Conservation (phyloP, 2,329 filamentous ascomycete species). For the Paramyrothecium roridum region DNA sequence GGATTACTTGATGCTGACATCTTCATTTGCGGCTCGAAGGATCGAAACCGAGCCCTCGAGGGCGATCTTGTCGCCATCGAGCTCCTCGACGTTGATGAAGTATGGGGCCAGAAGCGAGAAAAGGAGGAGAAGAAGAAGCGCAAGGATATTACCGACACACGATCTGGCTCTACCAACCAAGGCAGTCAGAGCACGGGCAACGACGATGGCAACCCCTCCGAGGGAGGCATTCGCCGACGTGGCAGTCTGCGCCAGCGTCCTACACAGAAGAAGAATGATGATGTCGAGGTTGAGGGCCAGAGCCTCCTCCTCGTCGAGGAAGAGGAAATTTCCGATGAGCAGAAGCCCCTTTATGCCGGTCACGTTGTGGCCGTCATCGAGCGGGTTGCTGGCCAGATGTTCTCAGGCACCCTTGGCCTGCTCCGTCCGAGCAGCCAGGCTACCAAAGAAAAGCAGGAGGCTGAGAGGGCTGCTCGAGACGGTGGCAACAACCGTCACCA, state of each 20-base stretch:
- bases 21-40: conserved; percentile 99
- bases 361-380: conserved; percentile 98
- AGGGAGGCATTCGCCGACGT: conserved; percentile 86
- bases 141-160: conserved; percentile 95
- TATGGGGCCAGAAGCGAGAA: conserved; percentile 97
- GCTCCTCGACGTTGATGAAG: conserved; percentile 94
- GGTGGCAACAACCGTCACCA: conserved; percentile 68
- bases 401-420: conserved; percentile 91
- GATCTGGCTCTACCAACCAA: conserved; percentile 71
- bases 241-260: conserved; percentile 95
- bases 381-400: conserved; percentile 97
- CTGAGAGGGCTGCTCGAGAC: conserved; percentile 88
- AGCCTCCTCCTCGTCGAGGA: conserved; percentile 95
- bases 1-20: conserved; percentile 90
- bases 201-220: conserved; percentile 61
- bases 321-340: conserved; percentile 97
- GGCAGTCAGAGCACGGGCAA: conserved; percentile 61
- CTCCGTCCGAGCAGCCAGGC: conserved; percentile 96
- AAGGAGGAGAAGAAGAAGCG: conserved; percentile 99
- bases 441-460: conserved; percentile 99
- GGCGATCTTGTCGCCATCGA: conserved; percentile 95
- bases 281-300: conserved; percentile 97
- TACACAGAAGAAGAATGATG: conserved; percentile 99
- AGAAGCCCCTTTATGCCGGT: conserved; percentile 94
- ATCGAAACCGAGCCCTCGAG: conserved; percentile 93